Conservation (phyloP, 257 asterid genomes). For the Nicotiana benthamiana region DNA sequence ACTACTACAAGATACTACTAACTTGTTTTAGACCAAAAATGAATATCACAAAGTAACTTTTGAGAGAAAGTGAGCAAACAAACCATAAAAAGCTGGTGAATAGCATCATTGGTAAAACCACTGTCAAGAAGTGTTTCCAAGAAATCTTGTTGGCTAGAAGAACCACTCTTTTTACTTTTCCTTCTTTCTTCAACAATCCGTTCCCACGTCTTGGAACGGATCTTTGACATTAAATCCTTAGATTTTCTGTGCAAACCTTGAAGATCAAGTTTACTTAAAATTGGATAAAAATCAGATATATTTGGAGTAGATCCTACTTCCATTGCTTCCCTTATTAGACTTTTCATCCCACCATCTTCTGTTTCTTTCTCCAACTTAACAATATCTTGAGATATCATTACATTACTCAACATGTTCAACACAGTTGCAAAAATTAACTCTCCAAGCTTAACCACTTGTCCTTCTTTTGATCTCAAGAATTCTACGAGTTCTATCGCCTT, state of each 20-base stretch:
- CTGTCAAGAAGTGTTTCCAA: constrained; percentile 19
- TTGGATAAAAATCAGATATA: constrained; percentile 35
- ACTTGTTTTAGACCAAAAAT: not conserved
- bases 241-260: constrained; percentile 33
- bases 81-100: constrained; percentile 34
- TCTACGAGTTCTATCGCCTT: constrained; percentile 29
- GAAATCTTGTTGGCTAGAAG: constrained; percentile 13
- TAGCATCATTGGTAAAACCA: constrained; percentile 24
- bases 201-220: constrained; percentile 26
- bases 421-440: constrained; percentile 23
- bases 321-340: constrained; percentile 11
- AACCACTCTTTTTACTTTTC: not conserved
- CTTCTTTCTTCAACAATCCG: constrained; percentile 26
- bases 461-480: constrained; percentile 22
- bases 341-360: constrained; percentile 15
- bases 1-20: not conserved
- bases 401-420: constrained; percentile 31
- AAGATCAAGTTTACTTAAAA: constrained; percentile 24
- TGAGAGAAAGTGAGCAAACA: not conserved
- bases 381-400: constrained; percentile 24
- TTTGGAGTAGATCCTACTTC: constrained; percentile 18
- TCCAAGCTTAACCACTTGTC: constrained; percentile 15
- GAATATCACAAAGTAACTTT: not conserved
- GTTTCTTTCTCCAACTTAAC: constrained; percentile 16
- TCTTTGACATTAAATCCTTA: not conserved